These are phyloP conservation scores for Picea abies DNA, from an alignment of 83 land plant species.

Conservation along the genomic window DNA sequence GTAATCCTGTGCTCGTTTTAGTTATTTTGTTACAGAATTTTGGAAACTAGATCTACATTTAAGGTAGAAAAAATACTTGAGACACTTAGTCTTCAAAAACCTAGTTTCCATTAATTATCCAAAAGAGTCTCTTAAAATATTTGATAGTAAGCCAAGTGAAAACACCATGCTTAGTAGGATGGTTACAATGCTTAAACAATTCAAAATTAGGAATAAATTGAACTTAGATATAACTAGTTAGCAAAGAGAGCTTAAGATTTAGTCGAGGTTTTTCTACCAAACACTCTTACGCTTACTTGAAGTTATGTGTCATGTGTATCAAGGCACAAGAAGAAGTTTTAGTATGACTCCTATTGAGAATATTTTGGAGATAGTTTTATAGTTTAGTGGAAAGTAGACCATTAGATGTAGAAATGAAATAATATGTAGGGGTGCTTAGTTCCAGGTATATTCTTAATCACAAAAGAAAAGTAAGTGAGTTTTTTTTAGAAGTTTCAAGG, in stretches of 20 bases:
- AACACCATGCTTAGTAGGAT: too few relatives aligned
- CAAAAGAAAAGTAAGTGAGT: neutral
- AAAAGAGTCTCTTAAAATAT: neutral
- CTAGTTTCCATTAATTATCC: too few relatives aligned
- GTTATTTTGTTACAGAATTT: too few relatives aligned
- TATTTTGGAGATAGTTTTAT: neutral
- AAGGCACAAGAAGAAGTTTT: constrained; percentile 75
- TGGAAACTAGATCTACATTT: too few relatives aligned
- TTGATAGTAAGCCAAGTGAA: neutral
- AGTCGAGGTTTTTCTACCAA: constrained; percentile 59
- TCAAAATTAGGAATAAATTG: too few relatives aligned
- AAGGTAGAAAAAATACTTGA: too few relatives aligned
- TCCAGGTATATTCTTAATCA: neutral
- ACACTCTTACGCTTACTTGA: constrained; percentile 81
- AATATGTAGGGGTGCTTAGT: neutral
- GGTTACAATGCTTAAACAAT: too few relatives aligned
- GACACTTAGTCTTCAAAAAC: too few relatives aligned
- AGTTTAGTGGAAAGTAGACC: neutral
- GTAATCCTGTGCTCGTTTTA: too few relatives aligned
- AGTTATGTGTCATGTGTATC: constrained; percentile 88
- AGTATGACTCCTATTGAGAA: constrained; percentile 43
- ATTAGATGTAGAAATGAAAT: neutral
- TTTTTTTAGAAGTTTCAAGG: too few relatives aligned
- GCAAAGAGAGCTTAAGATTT: too few relatives aligned
- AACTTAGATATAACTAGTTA: too few relatives aligned